phyloP scores from a whole-genome alignment of 2,329 filamentous ascomycete genomes.

The Acephala macrosclerotiorum region DNA sequence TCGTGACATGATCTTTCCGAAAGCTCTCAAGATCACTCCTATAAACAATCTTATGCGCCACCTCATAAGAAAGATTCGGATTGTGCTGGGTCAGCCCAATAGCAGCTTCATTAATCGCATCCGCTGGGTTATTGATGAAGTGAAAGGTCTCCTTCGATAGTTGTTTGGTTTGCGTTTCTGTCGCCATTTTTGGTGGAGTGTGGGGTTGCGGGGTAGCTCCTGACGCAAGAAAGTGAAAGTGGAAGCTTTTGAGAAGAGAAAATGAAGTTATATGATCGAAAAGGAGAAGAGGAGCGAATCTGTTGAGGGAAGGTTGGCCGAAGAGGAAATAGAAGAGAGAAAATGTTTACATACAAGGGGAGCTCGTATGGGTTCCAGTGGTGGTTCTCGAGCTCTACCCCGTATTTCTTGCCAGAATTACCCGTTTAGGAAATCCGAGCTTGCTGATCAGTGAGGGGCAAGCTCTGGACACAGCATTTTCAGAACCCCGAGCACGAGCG shows the following conservation, averaged over 20 bases:
- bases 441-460: conserved; percentile 6
- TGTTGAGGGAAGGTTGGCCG: not conserved
- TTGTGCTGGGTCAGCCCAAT: conserved; percentile 37
- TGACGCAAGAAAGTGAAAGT: not conserved
- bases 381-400: conserved; percentile 19
- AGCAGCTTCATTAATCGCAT: conserved; percentile 39
- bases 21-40: conserved; percentile 37
- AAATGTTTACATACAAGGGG: not conserved
- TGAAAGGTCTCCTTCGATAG: conserved; percentile 37
- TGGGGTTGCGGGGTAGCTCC: conserved; percentile 28
- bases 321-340: not conserved
- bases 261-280: not conserved
- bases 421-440: conserved; percentile 26
- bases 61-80: conserved; percentile 33
- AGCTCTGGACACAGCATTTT: conserved; percentile 8
- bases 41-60: conserved; percentile 39
- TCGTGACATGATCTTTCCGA: conserved; percentile 39
- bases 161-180: conserved; percentile 32
- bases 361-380: not conserved
- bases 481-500: not conserved
- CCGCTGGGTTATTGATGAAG: conserved; percentile 37
- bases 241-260: not conserved
- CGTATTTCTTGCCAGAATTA: conserved; percentile 25
- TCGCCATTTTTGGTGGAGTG: conserved; percentile 26
- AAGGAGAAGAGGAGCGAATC: not conserved